phyloP scores from a whole-genome alignment of 352 stramenopile species.

The Phytophthora tubulina region DNA sequence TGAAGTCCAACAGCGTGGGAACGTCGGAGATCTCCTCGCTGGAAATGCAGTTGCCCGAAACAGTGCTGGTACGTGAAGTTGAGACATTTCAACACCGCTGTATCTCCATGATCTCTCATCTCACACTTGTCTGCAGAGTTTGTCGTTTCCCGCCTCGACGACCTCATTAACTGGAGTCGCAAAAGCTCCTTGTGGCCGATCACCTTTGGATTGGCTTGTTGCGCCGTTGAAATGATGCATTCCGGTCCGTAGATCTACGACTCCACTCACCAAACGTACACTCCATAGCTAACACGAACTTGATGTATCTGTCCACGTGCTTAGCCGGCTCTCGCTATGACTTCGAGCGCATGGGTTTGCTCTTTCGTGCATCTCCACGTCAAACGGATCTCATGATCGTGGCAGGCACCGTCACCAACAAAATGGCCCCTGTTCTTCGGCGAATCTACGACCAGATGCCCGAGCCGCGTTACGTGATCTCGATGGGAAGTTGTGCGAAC shows the following conservation, averaged over 20 bases:
- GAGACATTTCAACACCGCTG: neutral
- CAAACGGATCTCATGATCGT: conserved; percentile 99
- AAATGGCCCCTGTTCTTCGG: conserved; percentile 98
- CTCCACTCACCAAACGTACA: neutral
- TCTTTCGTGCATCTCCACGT: conserved; percentile 94
- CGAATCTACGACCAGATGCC: conserved; percentile 99
- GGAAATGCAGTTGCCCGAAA: conserved; percentile 53
- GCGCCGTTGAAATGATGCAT: conserved; percentile 99
- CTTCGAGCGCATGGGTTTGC: conserved; percentile 97
- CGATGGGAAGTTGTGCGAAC: conserved; percentile 98
- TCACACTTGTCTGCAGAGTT: conserved; percentile 81
- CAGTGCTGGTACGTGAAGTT: conserved; percentile 51
- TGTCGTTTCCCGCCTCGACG: conserved; percentile 95
- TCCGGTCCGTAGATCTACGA: conserved; percentile 48
- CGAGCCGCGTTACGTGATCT: conserved; percentile 97
- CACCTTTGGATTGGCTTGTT: conserved; percentile 98
- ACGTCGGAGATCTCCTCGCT: conserved; percentile 54
- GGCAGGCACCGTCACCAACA: conserved; percentile 98
- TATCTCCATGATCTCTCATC: neutral
- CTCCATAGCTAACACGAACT: neutral
- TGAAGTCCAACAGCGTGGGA: conserved; percentile 34
- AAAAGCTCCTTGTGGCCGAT: conserved; percentile 97
- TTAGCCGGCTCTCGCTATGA: conserved; percentile 90
- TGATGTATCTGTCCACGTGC: neutral
- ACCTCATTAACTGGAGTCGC: conserved; percentile 97